A percentile compares a stretch with the other conserved stretches of the same genome.
Evolutionary conservation across 1,284 basidiomycete genomes (phyloP).

Genomic region (Cronartium quercuum): DNA sequence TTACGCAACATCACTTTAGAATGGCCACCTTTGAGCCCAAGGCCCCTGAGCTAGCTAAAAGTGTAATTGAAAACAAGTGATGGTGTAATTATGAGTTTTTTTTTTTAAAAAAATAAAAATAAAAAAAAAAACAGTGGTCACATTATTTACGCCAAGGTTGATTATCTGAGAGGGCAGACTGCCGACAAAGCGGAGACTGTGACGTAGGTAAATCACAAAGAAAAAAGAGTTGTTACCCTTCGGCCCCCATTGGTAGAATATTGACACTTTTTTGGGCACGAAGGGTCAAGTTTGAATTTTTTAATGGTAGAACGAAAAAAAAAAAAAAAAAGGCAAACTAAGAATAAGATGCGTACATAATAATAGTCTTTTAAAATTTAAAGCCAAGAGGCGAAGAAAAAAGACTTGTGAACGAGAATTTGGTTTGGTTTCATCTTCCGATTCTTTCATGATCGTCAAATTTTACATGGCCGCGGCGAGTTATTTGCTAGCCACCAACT

Average conservation of each 20-base stretch:
- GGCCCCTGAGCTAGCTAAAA: too few relatives aligned
- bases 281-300: not conserved
- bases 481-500: not conserved
- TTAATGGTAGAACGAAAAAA: not conserved
- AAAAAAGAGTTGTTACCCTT: not conserved
- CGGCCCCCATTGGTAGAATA: not conserved
- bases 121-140: too few relatives aligned
- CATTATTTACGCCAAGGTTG: not conserved
- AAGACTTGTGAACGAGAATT: not conserved
- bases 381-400: slow-evolving; percentile 2
- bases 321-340: not conserved
- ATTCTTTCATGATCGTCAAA: not conserved
- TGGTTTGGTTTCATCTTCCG: not conserved
- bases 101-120: too few relatives aligned
- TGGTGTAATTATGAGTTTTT: too few relatives aligned
- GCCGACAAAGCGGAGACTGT: not conserved
- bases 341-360: not conserved
- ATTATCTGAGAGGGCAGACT: not conserved
- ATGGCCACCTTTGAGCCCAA: too few relatives aligned
- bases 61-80: too few relatives aligned
- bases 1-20: too few relatives aligned
- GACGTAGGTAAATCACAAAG: not conserved
- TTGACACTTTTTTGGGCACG: not conserved
- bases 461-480: not conserved
- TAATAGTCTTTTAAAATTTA: not conserved